Percentiles rank a stretch among this genome's conserved stretches.
These are phyloP conservation scores for Amorphotheca resinae DNA, from an alignment of 495 filamentous ascomycete genomes.

Conservation along the genomic window DNA sequence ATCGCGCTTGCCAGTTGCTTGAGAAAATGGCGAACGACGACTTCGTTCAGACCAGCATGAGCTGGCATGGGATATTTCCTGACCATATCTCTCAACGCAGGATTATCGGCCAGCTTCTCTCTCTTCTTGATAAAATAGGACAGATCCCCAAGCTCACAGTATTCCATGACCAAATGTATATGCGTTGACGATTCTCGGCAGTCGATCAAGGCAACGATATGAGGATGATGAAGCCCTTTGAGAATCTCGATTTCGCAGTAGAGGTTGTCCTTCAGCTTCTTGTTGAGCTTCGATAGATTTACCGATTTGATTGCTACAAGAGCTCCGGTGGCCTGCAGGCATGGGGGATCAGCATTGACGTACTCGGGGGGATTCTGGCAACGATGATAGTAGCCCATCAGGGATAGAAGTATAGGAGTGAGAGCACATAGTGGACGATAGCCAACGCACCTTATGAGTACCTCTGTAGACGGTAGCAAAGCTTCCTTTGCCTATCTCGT, in stretches of 20 bases:
- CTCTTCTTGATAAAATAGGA: slow-evolving; percentile 92
- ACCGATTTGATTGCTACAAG: slow-evolving; percentile 94
- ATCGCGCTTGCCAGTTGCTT: slow-evolving; percentile 92
- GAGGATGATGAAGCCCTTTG: slow-evolving; percentile 81
- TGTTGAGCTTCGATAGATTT: slow-evolving; percentile 75
- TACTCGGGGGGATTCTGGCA: neutral
- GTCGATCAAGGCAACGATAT: slow-evolving; percentile 92
- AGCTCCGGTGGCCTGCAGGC: slow-evolving; percentile 41
- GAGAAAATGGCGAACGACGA: slow-evolving; percentile 85
- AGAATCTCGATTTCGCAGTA: slow-evolving; percentile 91
- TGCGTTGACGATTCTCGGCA: slow-evolving; percentile 75
- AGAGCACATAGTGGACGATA: neutral
- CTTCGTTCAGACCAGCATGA: slow-evolving; percentile 79
- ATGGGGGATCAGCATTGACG: slow-evolving; percentile 30
- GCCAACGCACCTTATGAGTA: slow-evolving; percentile 59
- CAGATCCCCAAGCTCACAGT: slow-evolving; percentile 87
- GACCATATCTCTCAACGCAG: slow-evolving; percentile 71
- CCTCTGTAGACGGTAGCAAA: slow-evolving; percentile 90
- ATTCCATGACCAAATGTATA: slow-evolving; percentile 98
- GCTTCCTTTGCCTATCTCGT: slow-evolving; percentile 88
- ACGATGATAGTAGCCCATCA: slow-evolving; percentile 1
- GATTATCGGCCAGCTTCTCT: slow-evolving; percentile 60
- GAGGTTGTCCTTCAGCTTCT: slow-evolving; percentile 91
- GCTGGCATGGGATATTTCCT: slow-evolving; percentile 77
- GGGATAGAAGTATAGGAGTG: slow-evolving; percentile 6